Percentiles rank a stretch among this genome's conserved stretches.
These are phyloP conservation scores for Hamigera avellanea DNA, from an alignment of 495 filamentous ascomycete genomes.

Conservation along the genomic window DNA sequence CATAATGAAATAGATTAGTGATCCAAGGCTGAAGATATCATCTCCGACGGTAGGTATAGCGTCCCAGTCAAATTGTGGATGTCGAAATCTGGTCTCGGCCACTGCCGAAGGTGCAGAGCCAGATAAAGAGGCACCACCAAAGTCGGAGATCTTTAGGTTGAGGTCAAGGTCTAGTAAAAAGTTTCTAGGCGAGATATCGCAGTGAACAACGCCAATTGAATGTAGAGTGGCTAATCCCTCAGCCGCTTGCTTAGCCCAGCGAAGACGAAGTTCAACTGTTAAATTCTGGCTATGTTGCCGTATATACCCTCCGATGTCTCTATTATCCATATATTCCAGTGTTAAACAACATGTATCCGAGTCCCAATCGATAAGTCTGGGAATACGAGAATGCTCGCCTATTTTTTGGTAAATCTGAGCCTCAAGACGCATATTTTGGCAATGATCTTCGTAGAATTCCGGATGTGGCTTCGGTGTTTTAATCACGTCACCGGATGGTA, in stretches of 20 bases:
- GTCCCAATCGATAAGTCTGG: not conserved
- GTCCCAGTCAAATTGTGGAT: not conserved
- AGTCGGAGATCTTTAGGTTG: constrained; percentile 14
- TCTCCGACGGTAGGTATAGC: not conserved
- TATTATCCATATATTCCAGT: not conserved
- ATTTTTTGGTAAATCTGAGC: constrained; percentile 2
- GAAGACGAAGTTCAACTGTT: constrained; percentile 4
- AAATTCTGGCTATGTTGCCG: not conserved
- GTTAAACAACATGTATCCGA: no score
- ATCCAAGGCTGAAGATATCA: constrained; percentile 1
- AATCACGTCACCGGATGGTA: constrained; percentile 1
- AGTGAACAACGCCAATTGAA: constrained; percentile 10
- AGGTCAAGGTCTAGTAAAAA: constrained; percentile 13
- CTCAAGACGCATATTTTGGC: constrained; percentile 1
- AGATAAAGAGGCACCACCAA: constrained; percentile 1
- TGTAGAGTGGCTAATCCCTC: constrained; percentile 12
- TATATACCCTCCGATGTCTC: not conserved
- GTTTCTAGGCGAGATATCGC: constrained; percentile 14
- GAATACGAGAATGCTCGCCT: constrained; percentile 2
- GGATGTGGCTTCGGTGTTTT: constrained; percentile 1
- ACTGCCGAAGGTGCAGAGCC: not conserved
- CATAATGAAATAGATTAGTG: constrained; percentile 1
- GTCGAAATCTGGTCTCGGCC: not conserved
- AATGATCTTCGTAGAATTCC: not conserved
- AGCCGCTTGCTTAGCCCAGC: constrained; percentile 10